Conservation (phyloP, 2,329 filamentous ascomycete species). For the Aspergillus calidoustus region DNA sequence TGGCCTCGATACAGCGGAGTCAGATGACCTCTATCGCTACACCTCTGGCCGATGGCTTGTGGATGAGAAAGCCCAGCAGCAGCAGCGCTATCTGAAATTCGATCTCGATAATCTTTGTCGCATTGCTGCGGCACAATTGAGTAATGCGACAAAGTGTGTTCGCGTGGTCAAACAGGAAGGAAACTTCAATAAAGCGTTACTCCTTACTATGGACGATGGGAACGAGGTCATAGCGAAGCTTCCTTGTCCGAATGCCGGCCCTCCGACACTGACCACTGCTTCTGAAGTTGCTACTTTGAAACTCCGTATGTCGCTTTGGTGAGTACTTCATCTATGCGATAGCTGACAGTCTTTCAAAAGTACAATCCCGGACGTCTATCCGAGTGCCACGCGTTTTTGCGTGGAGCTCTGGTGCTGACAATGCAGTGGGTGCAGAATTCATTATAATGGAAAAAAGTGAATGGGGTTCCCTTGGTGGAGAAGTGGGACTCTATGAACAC, state of each 20-base stretch:
- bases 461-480: conserved; percentile 37
- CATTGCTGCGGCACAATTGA: conserved; percentile 27
- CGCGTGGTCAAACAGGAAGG: conserved; percentile 28
- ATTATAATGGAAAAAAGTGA: conserved; percentile 47
- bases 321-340: not conserved
- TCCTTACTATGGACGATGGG: conserved; percentile 28
- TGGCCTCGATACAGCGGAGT: not conserved
- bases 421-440: conserved; percentile 44
- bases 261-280: conserved; percentile 31
- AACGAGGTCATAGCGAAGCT: conserved; percentile 32
- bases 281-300: conserved; percentile 45
- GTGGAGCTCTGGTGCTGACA: conserved; percentile 36
- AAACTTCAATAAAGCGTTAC: conserved; percentile 32
- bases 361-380: conserved; percentile 25
- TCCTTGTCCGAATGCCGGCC: conserved; percentile 32
- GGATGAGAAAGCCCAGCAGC: conserved; percentile 27
- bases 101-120: conserved; percentile 36
- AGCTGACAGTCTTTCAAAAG: conserved; percentile 13
- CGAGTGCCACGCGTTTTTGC: conserved; percentile 41
- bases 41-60: conserved; percentile 37
- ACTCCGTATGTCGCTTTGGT: conserved; percentile 20
- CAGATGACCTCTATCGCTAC: conserved; percentile 29
- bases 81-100: conserved; percentile 34
- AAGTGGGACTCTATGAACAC: conserved; percentile 36
- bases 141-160: conserved; percentile 26